Base-by-base conservation (phyloP, 306 rosid genomes). In the Abrus pulchellus region DNA sequence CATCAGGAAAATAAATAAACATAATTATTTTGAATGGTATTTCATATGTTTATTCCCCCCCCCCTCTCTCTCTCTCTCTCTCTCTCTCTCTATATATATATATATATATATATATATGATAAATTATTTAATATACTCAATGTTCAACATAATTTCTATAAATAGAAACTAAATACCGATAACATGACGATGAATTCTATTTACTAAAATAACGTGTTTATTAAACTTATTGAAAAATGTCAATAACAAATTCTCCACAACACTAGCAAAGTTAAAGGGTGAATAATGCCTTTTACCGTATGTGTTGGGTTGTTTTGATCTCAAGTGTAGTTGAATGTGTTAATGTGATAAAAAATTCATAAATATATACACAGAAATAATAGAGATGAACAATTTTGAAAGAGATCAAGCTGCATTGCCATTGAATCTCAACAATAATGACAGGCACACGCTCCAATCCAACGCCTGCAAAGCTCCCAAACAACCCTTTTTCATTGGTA, bases 401-500 rank as follows among this genome's bases (percentile, higher is more conserved):
- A 84, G 74, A 60, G 78, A 43, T 4, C 40, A 20, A 3, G 48
- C 13, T 63, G 12, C 72, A 61, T 30, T 2, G 2, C 54, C 68
- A 54, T 53, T 56, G 57, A 80, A 62, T 36, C 34, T 55, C 34
- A 54, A 27, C 68, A 41, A 56, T 59, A 57, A 80, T 33, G 66
- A 76, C n/a, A 60, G 59, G 3, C 4, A 53, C 76, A 29, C 36
- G 1, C 14, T 4, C 9, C 77, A 80, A 70, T 55, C 80, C 5
- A 84, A 70, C 55, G 80, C 9, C 76, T 44, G 13, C 67, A 76
- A 62, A n/a, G 65, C 43, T 45, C 82, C 79, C 30, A 90, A 84
- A 45, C 94, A 92, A 81, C 97, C 97, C 28, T 94, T 94, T 41
- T 89, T 94, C 76, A 94, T 94, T 70, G 98, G 98, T 89, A 89